Evolutionary conservation across 306 rosid species (phyloP), one percentile per base, ranked within the genome.

Genomic region (Heteromeles arbutifolia): DNA sequence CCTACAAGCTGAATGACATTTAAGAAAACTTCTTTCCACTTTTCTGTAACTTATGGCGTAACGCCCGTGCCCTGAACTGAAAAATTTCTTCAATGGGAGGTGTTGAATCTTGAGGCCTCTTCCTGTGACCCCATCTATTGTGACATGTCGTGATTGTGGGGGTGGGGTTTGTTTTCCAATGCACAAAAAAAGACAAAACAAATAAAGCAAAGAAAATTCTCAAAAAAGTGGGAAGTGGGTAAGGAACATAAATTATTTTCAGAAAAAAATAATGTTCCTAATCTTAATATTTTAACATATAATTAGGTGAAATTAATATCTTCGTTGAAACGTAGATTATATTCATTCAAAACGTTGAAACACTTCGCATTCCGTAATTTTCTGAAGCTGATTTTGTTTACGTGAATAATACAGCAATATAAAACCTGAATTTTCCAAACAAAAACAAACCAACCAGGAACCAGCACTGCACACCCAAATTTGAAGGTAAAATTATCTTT

Each of bases 401-500:
- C 76, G 29, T 41, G 29, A 25, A 59, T 4, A 59, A 25, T 37
- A 39, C 69, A 25, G 58, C 13, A 65, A 58, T 29, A 32, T 29
- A 21, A 44, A 67, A 78, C 39, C 69, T 15, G 3, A 53, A 11
- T 37, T 39, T 11, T 21, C 25, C 25, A 17, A 31, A 58, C 21
- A 28, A 63, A 18, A 66, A 32, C 24, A 19, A 39, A 37, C 22
- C 22, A 62, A 58, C 37, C 9, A 11, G 50, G 63, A 71, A 56
- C 76, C 50, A 62, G 45, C 73, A 48, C 53, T 15, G 53, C 69
- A 67, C 57, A 77, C 79, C 84, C 86, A 85, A 61, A 83, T 84
- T 82, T n/a, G 66, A 85, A 88, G 91, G 90, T 82, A 43, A 81
- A 72, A 25, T 2, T 12, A 61, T 5, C 13, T 13, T 64, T 15